A percentile compares a stretch with the other conserved stretches of the same genome.
Evolutionary conservation across 768 basidiomycete genomes (phyloP).

Genomic region (Boletus reticuloceps): DNA sequence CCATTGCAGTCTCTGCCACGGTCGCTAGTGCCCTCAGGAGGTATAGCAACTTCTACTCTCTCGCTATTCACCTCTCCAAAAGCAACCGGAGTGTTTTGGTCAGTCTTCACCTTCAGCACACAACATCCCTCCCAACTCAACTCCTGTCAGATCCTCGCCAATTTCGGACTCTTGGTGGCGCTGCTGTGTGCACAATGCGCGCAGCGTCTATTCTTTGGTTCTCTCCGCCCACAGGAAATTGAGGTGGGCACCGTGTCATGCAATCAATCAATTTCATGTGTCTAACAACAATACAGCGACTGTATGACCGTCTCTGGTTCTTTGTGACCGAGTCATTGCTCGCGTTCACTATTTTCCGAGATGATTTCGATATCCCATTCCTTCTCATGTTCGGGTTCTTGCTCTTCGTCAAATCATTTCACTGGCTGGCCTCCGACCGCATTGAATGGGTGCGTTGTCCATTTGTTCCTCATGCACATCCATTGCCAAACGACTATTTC

Average conservation of each 20-base stretch:
- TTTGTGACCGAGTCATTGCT: constrained; percentile 95
- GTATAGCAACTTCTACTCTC: constrained; percentile 91
- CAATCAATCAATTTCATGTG: neutral
- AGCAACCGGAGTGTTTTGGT: constrained; percentile 94
- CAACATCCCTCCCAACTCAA: neutral
- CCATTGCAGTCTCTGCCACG: constrained; percentile 66
- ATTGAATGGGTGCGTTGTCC: constrained; percentile 85
- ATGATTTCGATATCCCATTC: constrained; percentile 92
- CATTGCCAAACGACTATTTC: constrained; percentile 4
- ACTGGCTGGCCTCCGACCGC: constrained; percentile 94
- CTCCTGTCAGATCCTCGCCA: constrained; percentile 72
- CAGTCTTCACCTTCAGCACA: constrained; percentile 21
- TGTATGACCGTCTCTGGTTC: constrained; percentile 97
- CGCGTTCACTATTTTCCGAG: constrained; percentile 96
- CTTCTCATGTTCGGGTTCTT: constrained; percentile 93
- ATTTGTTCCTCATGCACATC: neutral
- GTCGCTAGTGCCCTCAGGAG: constrained; percentile 77
- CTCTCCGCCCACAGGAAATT: constrained; percentile 81
- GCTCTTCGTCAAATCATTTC: constrained; percentile 94
- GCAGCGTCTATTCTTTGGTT: constrained; percentile 89
- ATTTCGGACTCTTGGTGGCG: constrained; percentile 80
- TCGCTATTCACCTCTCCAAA: constrained; percentile 88
- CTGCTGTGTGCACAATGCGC: constrained; percentile 73
- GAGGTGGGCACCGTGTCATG: constrained; percentile 54
- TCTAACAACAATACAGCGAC: constrained; percentile 53